phyloP scores from a whole-genome alignment of 2,329 filamentous ascomycete species.

The Gnomoniopsis sp. region DNA sequence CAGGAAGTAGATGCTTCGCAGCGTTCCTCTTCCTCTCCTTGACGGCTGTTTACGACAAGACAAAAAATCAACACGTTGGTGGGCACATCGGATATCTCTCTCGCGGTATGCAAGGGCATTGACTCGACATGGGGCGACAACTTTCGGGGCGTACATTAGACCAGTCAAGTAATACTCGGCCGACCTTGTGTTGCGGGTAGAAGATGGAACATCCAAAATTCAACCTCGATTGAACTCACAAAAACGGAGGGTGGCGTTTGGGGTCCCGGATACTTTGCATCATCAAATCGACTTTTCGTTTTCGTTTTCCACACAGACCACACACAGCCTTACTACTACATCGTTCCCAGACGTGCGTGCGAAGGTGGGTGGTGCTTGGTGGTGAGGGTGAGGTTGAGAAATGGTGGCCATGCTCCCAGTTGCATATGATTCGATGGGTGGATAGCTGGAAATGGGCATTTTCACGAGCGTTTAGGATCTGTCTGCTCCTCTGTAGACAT shows the following conservation, averaged over 20 bases:
- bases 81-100: slow-evolving; percentile 58
- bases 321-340: background rate
- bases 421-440: slow-evolving; percentile 34
- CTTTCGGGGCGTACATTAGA: slow-evolving; percentile 9
- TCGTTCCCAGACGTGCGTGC: slow-evolving; percentile 29
- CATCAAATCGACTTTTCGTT: slow-evolving; percentile 32
- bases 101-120: slow-evolving; percentile 45
- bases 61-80: slow-evolving; percentile 32
- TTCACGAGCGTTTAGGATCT: slow-evolving; percentile 49
- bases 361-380: slow-evolving; percentile 37
- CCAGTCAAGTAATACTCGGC: slow-evolving; percentile 35
- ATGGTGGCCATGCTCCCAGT: background rate
- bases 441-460: slow-evolving; percentile 56
- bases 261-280: slow-evolving; percentile 81
- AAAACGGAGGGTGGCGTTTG: slow-evolving; percentile 64
- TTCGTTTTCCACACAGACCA: background rate
- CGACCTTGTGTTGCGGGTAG: slow-evolving; percentile 57
- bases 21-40: slow-evolving; percentile 40
- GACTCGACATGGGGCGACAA: slow-evolving; percentile 42
- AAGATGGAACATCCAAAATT: slow-evolving; percentile 64
- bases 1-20: slow-evolving; percentile 81
- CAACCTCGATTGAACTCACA: slow-evolving; percentile 42
- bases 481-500: slow-evolving; percentile 10
- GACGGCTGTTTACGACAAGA: slow-evolving; percentile 45
- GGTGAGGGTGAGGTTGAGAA: slow-evolving; percentile 17